Conservation (phyloP, 805 yeast species). For the Saccharomyces eubayanus region DNA sequence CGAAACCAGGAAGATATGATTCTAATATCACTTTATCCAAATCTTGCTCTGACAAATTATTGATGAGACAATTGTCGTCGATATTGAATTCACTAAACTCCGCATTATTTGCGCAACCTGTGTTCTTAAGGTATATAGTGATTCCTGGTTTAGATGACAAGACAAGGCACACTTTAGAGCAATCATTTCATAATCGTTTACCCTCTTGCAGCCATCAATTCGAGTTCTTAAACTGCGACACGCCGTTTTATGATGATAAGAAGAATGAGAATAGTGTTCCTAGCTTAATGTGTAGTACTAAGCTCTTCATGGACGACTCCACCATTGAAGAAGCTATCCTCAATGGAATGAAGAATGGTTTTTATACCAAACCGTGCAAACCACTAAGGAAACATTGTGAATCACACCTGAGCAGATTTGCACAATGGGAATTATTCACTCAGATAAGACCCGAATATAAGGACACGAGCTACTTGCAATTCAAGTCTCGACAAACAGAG, state of each 20-base stretch:
- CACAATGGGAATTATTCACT: constrained; percentile 20
- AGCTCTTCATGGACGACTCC: constrained; percentile 6
- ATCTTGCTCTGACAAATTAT: constrained; percentile 82
- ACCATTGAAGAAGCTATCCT: constrained; percentile 33
- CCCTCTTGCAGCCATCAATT: not conserved
- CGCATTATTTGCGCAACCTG: constrained; percentile 26
- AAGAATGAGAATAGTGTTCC: constrained; percentile 11
- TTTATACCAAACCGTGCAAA: constrained; percentile 35
- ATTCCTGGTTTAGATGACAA: constrained; percentile 29
- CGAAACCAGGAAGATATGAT: constrained; percentile 88
- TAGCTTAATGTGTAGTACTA: constrained; percentile 14
- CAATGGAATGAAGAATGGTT: constrained; percentile 57
- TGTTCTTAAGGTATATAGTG: constrained; percentile 41
- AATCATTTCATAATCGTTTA: constrained; percentile 10
- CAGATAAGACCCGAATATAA: constrained; percentile 1
- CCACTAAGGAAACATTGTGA: constrained; percentile 38
- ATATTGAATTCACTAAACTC: constrained; percentile 41
- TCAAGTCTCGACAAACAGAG: constrained; percentile 21
- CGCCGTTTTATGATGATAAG: constrained; percentile 15
- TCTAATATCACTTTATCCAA: constrained; percentile 65
- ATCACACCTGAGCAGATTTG: constrained; percentile 17
- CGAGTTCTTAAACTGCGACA: constrained; percentile 8
- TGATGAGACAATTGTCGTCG: constrained; percentile 53
- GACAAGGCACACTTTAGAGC: constrained; percentile 2
- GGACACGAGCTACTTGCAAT: constrained; percentile 24